Percentiles rank a stretch among this genome's conserved stretches.
Evolutionary conservation across 2,329 filamentous ascomycete species (phyloP).

Genomic region (Alternaria incomplexa): DNA sequence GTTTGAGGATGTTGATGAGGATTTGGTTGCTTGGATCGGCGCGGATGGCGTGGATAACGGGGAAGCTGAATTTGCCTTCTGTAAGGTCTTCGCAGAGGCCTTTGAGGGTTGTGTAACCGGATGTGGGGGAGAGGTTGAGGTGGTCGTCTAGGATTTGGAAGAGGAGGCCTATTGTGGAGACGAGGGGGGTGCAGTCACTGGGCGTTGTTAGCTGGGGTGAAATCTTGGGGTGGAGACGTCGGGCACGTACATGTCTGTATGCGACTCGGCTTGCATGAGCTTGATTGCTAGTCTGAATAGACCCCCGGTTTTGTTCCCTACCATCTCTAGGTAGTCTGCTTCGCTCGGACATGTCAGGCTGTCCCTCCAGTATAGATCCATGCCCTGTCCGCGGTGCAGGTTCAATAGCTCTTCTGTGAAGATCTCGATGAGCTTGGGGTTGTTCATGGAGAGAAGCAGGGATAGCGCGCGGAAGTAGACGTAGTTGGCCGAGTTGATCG

Average conservation of each 20-base stretch:
- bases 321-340: slow-evolving; percentile 94
- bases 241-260: slow-evolving; percentile 48
- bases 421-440: slow-evolving; percentile 70
- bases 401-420: slow-evolving; percentile 85
- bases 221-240: not conserved
- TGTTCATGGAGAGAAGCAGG: slow-evolving; percentile 74
- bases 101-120: slow-evolving; percentile 80
- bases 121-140: slow-evolving; percentile 71
- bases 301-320: slow-evolving; percentile 87
- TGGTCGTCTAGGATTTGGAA: slow-evolving; percentile 96
- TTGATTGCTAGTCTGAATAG: slow-evolving; percentile 85
- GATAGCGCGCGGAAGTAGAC: slow-evolving; percentile 82
- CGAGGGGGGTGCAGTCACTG: slow-evolving; percentile 79
- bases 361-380: slow-evolving; percentile 91
- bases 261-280: slow-evolving; percentile 80
- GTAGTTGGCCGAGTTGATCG: slow-evolving; percentile 90
- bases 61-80: slow-evolving; percentile 96
- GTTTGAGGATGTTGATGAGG: slow-evolving; percentile 89
- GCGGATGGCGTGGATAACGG: slow-evolving; percentile 91
- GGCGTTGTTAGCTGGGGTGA: not conserved
- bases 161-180: slow-evolving; percentile 82
- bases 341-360: slow-evolving; percentile 82
- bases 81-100: slow-evolving; percentile 94
- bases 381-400: slow-evolving; percentile 84
- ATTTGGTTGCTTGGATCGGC: slow-evolving; percentile 75